Evolutionary conservation across 768 basidiomycete species (phyloP).

Genomic region (Flagelloscypha sp.): DNA sequence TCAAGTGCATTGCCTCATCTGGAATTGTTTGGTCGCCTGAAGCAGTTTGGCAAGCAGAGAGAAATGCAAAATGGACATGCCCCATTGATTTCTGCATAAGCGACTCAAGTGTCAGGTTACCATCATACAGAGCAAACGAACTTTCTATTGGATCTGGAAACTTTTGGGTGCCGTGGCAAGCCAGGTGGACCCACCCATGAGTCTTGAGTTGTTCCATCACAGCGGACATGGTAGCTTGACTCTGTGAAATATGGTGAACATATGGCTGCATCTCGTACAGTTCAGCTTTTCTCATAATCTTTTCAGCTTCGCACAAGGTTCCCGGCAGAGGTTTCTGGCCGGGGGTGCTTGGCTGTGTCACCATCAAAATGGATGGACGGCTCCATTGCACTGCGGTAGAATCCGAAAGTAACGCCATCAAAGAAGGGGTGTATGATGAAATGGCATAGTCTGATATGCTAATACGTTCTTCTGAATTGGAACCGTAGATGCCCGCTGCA

Average conservation of each 20-base stretch:
- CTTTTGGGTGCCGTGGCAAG: slow-evolving; percentile 19
- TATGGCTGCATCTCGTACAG: too few relatives aligned
- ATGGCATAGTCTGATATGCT: slow-evolving; percentile 12
- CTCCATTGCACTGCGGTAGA: too few relatives aligned
- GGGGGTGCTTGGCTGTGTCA: too few relatives aligned
- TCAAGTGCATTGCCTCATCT: slow-evolving; percentile 17
- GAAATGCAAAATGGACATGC: slow-evolving; percentile 13
- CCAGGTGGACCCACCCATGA: slow-evolving; percentile 17
- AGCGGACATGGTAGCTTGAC: background rate
- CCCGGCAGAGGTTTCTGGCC: too few relatives aligned
- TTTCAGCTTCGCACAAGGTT: too few relatives aligned
- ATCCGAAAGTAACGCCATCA: too few relatives aligned
- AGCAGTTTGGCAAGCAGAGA: slow-evolving; percentile 17
- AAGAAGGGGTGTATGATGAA: slow-evolving; percentile 13
- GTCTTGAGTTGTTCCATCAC: slow-evolving; percentile 1
- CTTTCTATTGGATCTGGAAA: slow-evolving; percentile 13
- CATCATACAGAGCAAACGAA: slow-evolving; percentile 13
- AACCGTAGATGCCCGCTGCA: slow-evolving; percentile 23
- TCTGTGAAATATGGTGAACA: too few relatives aligned
- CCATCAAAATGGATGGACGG: too few relatives aligned
- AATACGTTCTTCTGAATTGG: slow-evolving; percentile 1
- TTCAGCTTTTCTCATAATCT: too few relatives aligned
- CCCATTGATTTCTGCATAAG: slow-evolving; percentile 8
- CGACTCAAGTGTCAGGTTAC: slow-evolving; percentile 6
- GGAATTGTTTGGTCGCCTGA: slow-evolving; percentile 11